These are phyloP conservation scores for Pythium grandisporangium DNA, from an alignment of 352 stramenopile genomes.

Conservation along the genomic window DNA sequence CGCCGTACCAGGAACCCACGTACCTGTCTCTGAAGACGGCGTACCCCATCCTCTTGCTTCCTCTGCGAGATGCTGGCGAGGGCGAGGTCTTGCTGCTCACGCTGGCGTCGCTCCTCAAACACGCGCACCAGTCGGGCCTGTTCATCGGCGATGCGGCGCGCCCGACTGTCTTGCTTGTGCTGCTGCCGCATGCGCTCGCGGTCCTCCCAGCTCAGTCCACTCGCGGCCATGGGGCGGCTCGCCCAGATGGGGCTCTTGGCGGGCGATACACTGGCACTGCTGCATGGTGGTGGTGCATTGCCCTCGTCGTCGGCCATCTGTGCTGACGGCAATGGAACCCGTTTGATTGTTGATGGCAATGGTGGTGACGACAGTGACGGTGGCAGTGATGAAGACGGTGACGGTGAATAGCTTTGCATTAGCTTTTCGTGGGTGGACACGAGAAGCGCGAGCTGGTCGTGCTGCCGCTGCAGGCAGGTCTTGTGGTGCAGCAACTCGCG, in stretches of 20 bases:
- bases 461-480: conserved; percentile 35
- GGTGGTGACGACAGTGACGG: too few species aligned
- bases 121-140: conserved; percentile 35
- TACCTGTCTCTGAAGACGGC: conserved; percentile 18
- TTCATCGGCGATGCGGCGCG: conserved; percentile 52
- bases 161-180: conserved; percentile 50
- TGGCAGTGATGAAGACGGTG: too few species aligned
- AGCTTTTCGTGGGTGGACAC: conserved; percentile 44
- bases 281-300: too few species aligned
- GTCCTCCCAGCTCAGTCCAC: conserved; percentile 74
- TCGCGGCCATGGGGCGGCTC: too few species aligned
- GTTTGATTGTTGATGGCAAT: too few species aligned
- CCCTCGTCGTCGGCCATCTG: too few species aligned
- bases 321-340: too few species aligned
- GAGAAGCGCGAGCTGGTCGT: conserved; percentile 38
- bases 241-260: too few species aligned
- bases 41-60: conserved; percentile 12
- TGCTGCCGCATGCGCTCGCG: conserved; percentile 40
- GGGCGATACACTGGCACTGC: too few species aligned
- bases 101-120: conserved; percentile 17
- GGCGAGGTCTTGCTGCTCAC: conserved; percentile 8
- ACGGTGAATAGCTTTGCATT: too few species aligned
- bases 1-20: conserved; percentile 7
- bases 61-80: conserved; percentile 8
- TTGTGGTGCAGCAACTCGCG: conserved; percentile 21